phyloP scores from a whole-genome alignment of 306 rosid species.

The Glycine latifolia region DNA sequence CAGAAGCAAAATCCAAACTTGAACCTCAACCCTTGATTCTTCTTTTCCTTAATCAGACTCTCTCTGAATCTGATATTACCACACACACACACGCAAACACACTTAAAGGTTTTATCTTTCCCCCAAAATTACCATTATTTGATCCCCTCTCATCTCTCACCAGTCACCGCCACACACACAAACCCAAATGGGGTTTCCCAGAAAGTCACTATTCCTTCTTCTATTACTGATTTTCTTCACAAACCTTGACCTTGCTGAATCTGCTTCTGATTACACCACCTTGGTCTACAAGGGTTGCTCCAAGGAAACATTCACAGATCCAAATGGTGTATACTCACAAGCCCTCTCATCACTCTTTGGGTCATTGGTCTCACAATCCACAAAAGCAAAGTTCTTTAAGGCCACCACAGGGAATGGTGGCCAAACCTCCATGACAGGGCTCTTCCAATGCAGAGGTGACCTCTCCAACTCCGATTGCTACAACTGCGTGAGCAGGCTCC shows the following conservation, averaged over 20 bases:
- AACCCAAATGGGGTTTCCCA: constrained; percentile 59
- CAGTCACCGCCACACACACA: not conserved
- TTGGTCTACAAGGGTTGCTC: constrained; percentile 94
- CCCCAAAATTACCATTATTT: constrained; percentile 59
- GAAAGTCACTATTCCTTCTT: constrained; percentile 49
- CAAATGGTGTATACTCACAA: constrained; percentile 85
- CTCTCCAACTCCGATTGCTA: constrained; percentile 81
- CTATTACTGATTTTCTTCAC: constrained; percentile 47
- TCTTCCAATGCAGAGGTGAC: constrained; percentile 97
- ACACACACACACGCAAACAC: not conserved
- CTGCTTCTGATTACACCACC: constrained; percentile 71
- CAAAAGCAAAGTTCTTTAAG: constrained; percentile 77
- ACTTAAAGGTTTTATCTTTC: not conserved
- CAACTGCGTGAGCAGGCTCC: constrained; percentile 83
- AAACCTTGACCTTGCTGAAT: constrained; percentile 50
- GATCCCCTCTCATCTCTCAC: constrained; percentile 47
- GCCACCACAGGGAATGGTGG: constrained; percentile 67
- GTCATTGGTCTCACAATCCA: constrained; percentile 74
- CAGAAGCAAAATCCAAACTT: constrained; percentile 22
- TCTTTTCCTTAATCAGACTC: constrained; percentile 41
- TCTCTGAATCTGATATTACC: constrained; percentile 39
- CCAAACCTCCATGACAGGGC: constrained; percentile 74
- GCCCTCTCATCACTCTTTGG: constrained; percentile 81
- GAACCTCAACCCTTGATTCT: constrained; percentile 33
- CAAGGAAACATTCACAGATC: constrained; percentile 82